Base-by-base conservation (phyloP, 2,329 filamentous ascomycete species). In the Orbilia javanica region DNA sequence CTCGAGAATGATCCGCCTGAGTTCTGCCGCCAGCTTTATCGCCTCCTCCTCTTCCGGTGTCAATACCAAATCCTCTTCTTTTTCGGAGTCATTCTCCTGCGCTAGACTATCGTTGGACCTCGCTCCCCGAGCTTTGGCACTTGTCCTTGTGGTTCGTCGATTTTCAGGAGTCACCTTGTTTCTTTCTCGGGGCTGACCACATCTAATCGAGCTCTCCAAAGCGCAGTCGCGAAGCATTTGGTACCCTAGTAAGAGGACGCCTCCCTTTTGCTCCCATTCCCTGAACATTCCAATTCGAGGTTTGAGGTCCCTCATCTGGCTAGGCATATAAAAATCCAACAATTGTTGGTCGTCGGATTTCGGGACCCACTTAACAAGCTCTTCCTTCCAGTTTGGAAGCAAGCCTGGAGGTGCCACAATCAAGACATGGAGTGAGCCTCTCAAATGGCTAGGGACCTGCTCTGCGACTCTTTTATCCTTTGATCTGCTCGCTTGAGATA, bases 381-480 rank as follows among this genome's bases (percentile, higher is more conserved):
- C 70, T n/a, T 3, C 84, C 79, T 87, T 84, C 94, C 94, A 97
- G 81, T 97, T 97, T 27, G 92, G 87, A 10, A 96, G 87, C 13
- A 97, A 84, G 0, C 88, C 86, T 1, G 93, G 85, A 3, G 94
- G 94, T 79, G 92, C 95, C 0, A 97, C 84, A 22, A 97, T 86
- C 2, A 97, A 84, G 0, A 90, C 90, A 80, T 88, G 90, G 3
- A 10, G 89, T 89, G 22, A 85, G 2, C 82, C 62, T 87, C 88
- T 62, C 13, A 97, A 85, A 53, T 88, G 85, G 13, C 86, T 79
- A 0, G 94, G 93, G 27, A 97, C 88, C 83, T 96, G 93, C 0
- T 86, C 85, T 1, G 84, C 84, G 7, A 95, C 84, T 0, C 85
- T 83, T 0, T 84, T 83, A 67, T 94, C 88, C 0, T 83, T 27